Conservation (phyloP, 2,329 filamentous ascomycete genomes). For the Neofusicoccum umdonicola region DNA sequence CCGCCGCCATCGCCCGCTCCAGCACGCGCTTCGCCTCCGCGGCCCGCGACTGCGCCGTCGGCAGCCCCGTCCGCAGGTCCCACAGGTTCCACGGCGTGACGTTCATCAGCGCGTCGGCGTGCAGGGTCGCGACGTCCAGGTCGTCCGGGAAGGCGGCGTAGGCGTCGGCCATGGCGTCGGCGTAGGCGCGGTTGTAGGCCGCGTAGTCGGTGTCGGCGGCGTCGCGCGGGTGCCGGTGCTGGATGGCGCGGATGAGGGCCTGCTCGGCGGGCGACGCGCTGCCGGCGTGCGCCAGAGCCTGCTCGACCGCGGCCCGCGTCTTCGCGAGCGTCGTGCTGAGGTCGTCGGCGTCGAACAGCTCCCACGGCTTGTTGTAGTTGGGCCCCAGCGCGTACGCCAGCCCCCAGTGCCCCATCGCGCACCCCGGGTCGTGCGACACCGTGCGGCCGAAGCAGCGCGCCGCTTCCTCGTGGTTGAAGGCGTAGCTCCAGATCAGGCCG, state of each 20-base stretch:
- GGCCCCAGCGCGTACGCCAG: slow-evolving; percentile 70
- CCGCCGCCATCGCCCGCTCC: slow-evolving; percentile 53
- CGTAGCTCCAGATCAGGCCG: slow-evolving; percentile 71
- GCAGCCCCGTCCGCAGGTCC: slow-evolving; percentile 59
- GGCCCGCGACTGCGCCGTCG: slow-evolving; percentile 55
- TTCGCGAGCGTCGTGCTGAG: slow-evolving; percentile 50
- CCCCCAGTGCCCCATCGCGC: slow-evolving; percentile 68
- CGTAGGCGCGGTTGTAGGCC: slow-evolving; percentile 59
- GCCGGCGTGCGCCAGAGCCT: slow-evolving; percentile 42
- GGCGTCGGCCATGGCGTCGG: slow-evolving; percentile 58
- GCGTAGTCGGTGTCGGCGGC: slow-evolving; percentile 49
- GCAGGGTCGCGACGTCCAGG: slow-evolving; percentile 63
- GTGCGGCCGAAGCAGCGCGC: slow-evolving; percentile 62
- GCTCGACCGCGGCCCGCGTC: slow-evolving; percentile 46
- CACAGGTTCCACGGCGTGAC: slow-evolving; percentile 64
- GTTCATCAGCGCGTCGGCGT: slow-evolving; percentile 65
- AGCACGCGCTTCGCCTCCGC: slow-evolving; percentile 59
- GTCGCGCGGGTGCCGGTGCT: slow-evolving; percentile 56
- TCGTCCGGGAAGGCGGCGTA: slow-evolving; percentile 55
- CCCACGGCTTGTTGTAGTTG: slow-evolving; percentile 80
- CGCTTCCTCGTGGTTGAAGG: slow-evolving; percentile 74
- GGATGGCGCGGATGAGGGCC: slow-evolving; percentile 63
- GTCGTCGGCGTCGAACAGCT: slow-evolving; percentile 64
- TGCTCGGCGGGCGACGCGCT: slow-evolving; percentile 53
- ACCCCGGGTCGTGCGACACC: slow-evolving; percentile 53